Conservation (phyloP, 1,284 basidiomycete genomes). For the Ganoderma multipileum region DNA sequence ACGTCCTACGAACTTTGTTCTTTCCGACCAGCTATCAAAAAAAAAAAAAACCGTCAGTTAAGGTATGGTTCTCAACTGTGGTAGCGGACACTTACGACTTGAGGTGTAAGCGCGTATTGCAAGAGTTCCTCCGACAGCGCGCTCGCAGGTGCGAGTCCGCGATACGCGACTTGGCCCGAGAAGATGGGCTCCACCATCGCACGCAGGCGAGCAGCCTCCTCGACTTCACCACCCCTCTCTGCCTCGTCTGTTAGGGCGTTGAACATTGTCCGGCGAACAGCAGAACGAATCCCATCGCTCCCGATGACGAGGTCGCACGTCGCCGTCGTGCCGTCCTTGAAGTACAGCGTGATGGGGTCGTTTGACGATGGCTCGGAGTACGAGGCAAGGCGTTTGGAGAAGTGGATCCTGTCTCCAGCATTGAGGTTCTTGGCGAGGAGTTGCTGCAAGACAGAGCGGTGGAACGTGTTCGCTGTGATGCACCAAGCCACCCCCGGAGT, state of each 20-base stretch:
- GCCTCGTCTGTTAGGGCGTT: conserved; percentile 18
- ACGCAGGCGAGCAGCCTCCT: conserved; percentile 3
- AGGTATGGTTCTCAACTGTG: no score
- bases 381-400: conserved; percentile 55
- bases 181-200: conserved; percentile 1
- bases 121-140: conserved; percentile 3
- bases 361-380: conserved; percentile 43
- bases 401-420: conserved; percentile 38
- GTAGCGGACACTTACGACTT: neutral
- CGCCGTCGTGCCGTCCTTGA: conserved; percentile 55
- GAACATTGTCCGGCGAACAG: conserved; percentile 36
- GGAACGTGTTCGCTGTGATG: neutral
- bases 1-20: conserved; percentile 2
- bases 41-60: no score
- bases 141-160: conserved; percentile 5
- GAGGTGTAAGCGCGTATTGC: neutral
- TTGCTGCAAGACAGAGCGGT: neutral
- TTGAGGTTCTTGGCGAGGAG: neutral
- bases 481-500: neutral
- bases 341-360: conserved; percentile 46
- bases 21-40: conserved; percentile 8
- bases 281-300: conserved; percentile 58
- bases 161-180: conserved; percentile 10
- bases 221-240: conserved; percentile 25
- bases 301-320: conserved; percentile 58